Percentiles rank a stretch among this genome's conserved stretches.
phyloP scores from a whole-genome alignment of 2,329 filamentous ascomycete species.

The Pyrenophora graminea region DNA sequence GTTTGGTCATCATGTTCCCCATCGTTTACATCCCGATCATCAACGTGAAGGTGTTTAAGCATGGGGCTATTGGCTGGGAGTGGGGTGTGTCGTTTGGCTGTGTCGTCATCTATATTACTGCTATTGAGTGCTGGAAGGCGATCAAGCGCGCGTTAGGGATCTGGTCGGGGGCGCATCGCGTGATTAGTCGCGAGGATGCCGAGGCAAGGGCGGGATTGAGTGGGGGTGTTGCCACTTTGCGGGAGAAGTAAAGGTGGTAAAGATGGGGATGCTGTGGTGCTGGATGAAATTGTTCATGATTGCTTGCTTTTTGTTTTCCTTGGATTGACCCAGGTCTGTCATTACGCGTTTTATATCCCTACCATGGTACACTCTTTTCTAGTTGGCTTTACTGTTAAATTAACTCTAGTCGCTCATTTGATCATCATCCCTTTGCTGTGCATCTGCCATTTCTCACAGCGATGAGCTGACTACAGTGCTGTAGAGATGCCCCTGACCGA shows the following conservation, averaged over 20 bases:
- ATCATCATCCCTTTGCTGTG: too few relatives aligned
- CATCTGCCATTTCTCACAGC: too few relatives aligned
- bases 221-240: slow-evolving; percentile 5
- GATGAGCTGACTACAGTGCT: too few relatives aligned
- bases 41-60: slow-evolving; percentile 53
- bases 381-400: too few relatives aligned
- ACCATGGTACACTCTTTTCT: too few relatives aligned
- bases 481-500: too few relatives aligned
- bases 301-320: neutral
- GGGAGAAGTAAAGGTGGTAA: slow-evolving; percentile 19
- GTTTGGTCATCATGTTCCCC: slow-evolving; percentile 50
- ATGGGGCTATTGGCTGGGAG: slow-evolving; percentile 51
- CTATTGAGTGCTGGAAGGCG: slow-evolving; percentile 53
- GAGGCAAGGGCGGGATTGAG: slow-evolving; percentile 40
- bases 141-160: slow-evolving; percentile 47
- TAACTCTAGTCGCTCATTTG: too few relatives aligned
- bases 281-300: neutral
- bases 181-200: slow-evolving; percentile 41
- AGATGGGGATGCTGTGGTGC: too few relatives aligned
- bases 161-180: slow-evolving; percentile 38
- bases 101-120: slow-evolving; percentile 47
- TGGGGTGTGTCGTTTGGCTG: slow-evolving; percentile 52
- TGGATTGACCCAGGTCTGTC: too few relatives aligned
- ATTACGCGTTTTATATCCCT: too few relatives aligned
- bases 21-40: slow-evolving; percentile 53